Base-by-base conservation (phyloP, 345 rosid species). In the Stellera chamaejasme region DNA sequence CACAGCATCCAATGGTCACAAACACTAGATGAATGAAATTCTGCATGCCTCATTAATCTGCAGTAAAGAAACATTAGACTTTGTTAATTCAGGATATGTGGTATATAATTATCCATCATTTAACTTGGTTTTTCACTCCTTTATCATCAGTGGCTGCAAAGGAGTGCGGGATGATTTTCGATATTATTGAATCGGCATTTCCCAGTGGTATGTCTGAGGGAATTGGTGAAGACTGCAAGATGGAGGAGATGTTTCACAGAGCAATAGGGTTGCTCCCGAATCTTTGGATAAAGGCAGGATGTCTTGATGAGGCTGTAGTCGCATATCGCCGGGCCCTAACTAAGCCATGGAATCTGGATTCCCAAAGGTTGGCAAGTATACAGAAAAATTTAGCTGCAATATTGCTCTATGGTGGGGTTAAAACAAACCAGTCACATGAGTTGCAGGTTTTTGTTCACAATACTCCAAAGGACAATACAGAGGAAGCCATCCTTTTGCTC, bases 401-500 rank as follows among this genome's bases (percentile, higher is more conserved):
- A 42, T 75, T 94, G 64, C 95, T 94, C 52, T 82, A 83, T 53
- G 88, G 89, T 44, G 84, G 87, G 45, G 80, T 90, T 60, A 96
- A 90, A 72, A 76, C 80, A 42, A 79, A 51, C 65, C 70, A 66
- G 60, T 74, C 83, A 1, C 52, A 69, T 70, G 67, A 75, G 25
- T 62, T 79, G 41, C 78, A 69, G 59, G 52, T 50, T 13, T 55
- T 61, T 59, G 79, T 75, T 52, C 77, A 68, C 42, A 58, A 52
- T 16, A 72, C 67, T 64, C 79, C 87, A 10, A 72, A 66, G 62
- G 72, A 74, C 42, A 85, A 74, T 66, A 75, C 59, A 2, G 87
- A 94, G 80, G 97, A 90, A 82, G 95, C 99, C 54, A 75, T 87
- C 61, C 80, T 87, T 65, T 65, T 90, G 63, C 69, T 94, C 47